phyloP scores from a whole-genome alignment of 2,329 filamentous ascomycete species.

The Emergomyces orientalis region DNA sequence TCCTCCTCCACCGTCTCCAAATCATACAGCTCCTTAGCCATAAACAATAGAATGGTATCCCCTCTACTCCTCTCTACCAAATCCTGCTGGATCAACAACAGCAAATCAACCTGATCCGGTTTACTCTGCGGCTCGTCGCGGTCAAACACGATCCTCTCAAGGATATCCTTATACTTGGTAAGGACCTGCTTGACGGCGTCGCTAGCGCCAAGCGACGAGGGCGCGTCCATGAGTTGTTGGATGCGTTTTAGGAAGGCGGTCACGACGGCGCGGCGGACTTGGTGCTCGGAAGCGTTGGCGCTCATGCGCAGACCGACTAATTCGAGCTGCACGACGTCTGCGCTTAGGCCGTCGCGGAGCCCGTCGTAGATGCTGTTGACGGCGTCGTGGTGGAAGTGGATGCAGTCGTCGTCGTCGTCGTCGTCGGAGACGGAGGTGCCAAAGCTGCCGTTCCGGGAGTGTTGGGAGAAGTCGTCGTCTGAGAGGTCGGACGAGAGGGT shows the following conservation, averaged over 20 bases:
- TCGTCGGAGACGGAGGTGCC: conserved; percentile 62
- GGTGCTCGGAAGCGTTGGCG: conserved; percentile 78
- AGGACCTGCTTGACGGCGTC: conserved; percentile 58
- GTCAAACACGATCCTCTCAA: conserved; percentile 52
- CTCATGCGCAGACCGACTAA: conserved; percentile 88
- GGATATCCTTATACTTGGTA: conserved; percentile 52
- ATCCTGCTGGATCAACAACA: conserved; percentile 72
- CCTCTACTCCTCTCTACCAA: conserved; percentile 57
- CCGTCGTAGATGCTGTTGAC: conserved; percentile 80
- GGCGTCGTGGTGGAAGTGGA: conserved; percentile 81
- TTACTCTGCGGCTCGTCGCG: conserved; percentile 41
- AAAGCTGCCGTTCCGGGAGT: conserved; percentile 61
- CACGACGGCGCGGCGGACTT: conserved; percentile 79
- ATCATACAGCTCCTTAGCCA: conserved; percentile 77
- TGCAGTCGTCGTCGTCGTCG: conserved; percentile 58
- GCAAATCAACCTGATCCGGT: conserved; percentile 72
- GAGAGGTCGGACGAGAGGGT: conserved; percentile 51
- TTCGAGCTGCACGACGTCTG: conserved; percentile 85
- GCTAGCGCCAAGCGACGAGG: conserved; percentile 48
- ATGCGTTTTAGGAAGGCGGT: conserved; percentile 76
- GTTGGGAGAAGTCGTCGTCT: conserved; percentile 31
- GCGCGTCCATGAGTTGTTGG: conserved; percentile 53
- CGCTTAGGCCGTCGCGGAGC: conserved; percentile 59
- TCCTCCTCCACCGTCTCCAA: conserved; percentile 82
- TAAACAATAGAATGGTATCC: conserved; percentile 60